Evolutionary conservation across 176 grass and related monocot genomes (phyloP).

Genomic region (Pharus latifolius): DNA sequence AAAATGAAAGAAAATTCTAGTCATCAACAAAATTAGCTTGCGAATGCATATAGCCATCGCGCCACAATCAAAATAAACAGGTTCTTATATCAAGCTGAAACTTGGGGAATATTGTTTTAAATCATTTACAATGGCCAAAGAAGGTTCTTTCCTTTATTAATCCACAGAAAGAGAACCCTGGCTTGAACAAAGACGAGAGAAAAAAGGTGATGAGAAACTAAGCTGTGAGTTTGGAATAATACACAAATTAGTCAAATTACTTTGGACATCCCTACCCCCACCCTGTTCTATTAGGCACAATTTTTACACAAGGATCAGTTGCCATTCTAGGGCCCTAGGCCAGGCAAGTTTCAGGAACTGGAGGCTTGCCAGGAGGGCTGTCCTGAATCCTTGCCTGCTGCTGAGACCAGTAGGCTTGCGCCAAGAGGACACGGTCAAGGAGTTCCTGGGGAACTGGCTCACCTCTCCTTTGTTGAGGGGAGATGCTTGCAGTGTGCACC

Average conservation of each 20-base stretch:
- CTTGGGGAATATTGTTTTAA: not conserved
- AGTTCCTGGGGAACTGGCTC: conserved; percentile 67
- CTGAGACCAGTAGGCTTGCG: conserved; percentile 61
- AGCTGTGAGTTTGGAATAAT: conserved; percentile 18
- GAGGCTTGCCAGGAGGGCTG: conserved; percentile 14
- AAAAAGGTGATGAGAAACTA: conserved; percentile 17
- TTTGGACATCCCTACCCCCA: conserved; percentile 10
- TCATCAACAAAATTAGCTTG: no score
- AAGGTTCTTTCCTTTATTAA: conserved; percentile 20
- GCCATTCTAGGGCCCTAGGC: not conserved
- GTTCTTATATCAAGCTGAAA: not conserved
- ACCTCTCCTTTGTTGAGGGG: conserved; percentile 63
- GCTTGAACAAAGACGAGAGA: conserved; percentile 12
- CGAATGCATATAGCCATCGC: no score
- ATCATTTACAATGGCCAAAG: conserved; percentile 44
- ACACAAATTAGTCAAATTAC: conserved; percentile 13
- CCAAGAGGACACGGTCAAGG: conserved; percentile 55
- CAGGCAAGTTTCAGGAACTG: conserved; percentile 18
- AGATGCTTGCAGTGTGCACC: conserved; percentile 75
- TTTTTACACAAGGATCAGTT: conserved; percentile 35
- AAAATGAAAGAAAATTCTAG: no score
- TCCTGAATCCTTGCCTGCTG: conserved; percentile 47
- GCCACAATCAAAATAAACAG: no score
- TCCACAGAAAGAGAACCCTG: conserved; percentile 27
- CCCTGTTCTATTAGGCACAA: conserved; percentile 13